These are phyloP conservation scores for Terfezia boudieri DNA, from an alignment of 495 filamentous ascomycete species.

Conservation along the genomic window DNA sequence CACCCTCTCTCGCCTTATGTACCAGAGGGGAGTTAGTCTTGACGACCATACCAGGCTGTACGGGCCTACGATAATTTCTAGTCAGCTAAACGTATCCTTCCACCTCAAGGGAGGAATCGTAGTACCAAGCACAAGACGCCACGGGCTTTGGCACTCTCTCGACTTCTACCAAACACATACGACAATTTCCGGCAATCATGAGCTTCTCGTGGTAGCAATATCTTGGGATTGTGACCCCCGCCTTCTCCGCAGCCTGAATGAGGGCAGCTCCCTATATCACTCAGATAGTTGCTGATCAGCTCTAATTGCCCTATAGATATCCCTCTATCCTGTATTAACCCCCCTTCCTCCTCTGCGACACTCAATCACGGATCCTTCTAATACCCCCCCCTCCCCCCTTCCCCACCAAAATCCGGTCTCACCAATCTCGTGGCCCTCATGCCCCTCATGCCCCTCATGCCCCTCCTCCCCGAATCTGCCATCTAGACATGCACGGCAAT, in stretches of 20 bases:
- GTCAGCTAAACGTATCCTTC: neutral
- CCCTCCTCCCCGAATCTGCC: neutral
- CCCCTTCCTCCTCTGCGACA: too few relatives aligned
- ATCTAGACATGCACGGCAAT: too few relatives aligned
- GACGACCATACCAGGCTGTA: conserved; percentile 95
- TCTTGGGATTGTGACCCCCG: conserved; percentile 41
- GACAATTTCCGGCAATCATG: conserved; percentile 96
- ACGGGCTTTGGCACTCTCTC: conserved; percentile 89
- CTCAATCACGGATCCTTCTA: too few relatives aligned
- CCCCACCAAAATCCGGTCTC: too few relatives aligned
- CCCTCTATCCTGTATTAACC: neutral
- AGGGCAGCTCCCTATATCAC: conserved; percentile 48
- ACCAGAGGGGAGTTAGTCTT: conserved; percentile 90
- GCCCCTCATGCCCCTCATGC: too few relatives aligned
- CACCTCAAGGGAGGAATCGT: neutral
- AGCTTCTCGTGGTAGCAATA: conserved; percentile 97
- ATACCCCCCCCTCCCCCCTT: too few relatives aligned
- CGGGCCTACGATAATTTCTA: conserved; percentile 33
- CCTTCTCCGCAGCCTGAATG: conserved; percentile 98
- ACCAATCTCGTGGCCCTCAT: too few relatives aligned
- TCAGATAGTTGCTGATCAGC: neutral
- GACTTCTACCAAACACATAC: conserved; percentile 98
- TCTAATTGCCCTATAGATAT: neutral
- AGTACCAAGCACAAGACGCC: conserved; percentile 72
- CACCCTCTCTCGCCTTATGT: conserved; percentile 92